Conservation (phyloP, 257 asterid species). For the Salvia splendens region DNA sequence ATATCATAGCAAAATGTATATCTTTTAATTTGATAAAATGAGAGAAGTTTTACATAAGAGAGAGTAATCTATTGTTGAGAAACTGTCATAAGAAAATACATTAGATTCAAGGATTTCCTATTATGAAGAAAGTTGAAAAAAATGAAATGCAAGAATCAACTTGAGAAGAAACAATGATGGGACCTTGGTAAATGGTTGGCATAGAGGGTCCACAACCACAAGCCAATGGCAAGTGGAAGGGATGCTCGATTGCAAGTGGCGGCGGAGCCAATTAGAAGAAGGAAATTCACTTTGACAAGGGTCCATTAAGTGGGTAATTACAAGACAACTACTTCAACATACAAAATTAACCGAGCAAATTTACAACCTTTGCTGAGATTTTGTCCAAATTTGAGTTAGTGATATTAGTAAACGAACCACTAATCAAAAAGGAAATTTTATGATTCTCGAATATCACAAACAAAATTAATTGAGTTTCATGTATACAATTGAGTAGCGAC, state of each 20-base stretch:
- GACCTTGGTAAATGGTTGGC: slow-evolving; percentile 23
- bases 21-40: too few species aligned
- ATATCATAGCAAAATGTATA: too few species aligned
- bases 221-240: not conserved
- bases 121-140: not conserved
- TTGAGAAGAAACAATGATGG: slow-evolving; percentile 23
- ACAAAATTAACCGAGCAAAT: too few species aligned
- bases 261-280: not conserved
- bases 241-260: not conserved
- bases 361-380: too few species aligned
- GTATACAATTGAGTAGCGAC: too few species aligned
- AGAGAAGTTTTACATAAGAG: not conserved
- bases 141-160: not conserved
- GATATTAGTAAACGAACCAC: too few species aligned
- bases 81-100: not conserved
- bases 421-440: too few species aligned
- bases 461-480: too few species aligned
- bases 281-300: not conserved
- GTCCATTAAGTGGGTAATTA: too few species aligned
- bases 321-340: too few species aligned
- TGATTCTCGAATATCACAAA: too few species aligned
- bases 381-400: too few species aligned
- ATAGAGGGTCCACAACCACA: slow-evolving; percentile 21
- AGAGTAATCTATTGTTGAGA: not conserved
- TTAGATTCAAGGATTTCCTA: not conserved